Percentiles rank a stretch among this genome's conserved stretches.
Evolutionary conservation across 2,329 filamentous ascomycete genomes (phyloP).

Genomic region (Aspergillus sclerotialis): DNA sequence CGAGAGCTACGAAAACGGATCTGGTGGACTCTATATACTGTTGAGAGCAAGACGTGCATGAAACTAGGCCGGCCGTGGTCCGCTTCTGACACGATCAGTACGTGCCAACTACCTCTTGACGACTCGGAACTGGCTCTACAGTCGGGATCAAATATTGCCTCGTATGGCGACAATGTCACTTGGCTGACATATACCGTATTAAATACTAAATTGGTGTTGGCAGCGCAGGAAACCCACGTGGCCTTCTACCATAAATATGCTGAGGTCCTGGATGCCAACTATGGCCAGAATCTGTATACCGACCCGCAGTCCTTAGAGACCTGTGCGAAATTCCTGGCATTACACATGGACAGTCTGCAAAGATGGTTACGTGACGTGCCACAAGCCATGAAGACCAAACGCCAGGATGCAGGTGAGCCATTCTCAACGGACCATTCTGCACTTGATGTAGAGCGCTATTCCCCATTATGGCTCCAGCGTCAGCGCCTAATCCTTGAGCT

Average conservation of each 20-base stretch:
- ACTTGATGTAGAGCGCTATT: constrained; percentile 29
- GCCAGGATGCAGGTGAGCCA: constrained; percentile 23
- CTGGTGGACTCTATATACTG: constrained; percentile 47
- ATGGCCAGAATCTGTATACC: constrained; percentile 20
- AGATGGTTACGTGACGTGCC: constrained; percentile 32
- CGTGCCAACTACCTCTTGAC: constrained; percentile 34
- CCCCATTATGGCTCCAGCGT: constrained; percentile 33
- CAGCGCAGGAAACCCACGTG: constrained; percentile 25
- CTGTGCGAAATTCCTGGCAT: constrained; percentile 24
- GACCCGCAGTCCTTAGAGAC: constrained; percentile 22
- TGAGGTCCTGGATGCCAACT: constrained; percentile 14
- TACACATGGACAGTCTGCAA: constrained; percentile 19
- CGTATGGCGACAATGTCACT: constrained; percentile 26
- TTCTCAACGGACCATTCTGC: constrained; percentile 34
- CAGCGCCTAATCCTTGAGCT: constrained; percentile 38
- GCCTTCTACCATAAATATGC: constrained; percentile 27
- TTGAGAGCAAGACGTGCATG: constrained; percentile 43
- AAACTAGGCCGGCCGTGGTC: constrained; percentile 43
- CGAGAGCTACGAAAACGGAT: constrained; percentile 43
- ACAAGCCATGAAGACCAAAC: constrained; percentile 29
- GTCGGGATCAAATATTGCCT: constrained; percentile 25
- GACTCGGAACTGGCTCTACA: constrained; percentile 21
- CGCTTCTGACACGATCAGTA: constrained; percentile 25
- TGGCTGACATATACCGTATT: constrained; percentile 35
- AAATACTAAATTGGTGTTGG: constrained; percentile 28